Conservation (phyloP, 768 basidiomycete genomes). For the Gautieria morchelliformis region DNA sequence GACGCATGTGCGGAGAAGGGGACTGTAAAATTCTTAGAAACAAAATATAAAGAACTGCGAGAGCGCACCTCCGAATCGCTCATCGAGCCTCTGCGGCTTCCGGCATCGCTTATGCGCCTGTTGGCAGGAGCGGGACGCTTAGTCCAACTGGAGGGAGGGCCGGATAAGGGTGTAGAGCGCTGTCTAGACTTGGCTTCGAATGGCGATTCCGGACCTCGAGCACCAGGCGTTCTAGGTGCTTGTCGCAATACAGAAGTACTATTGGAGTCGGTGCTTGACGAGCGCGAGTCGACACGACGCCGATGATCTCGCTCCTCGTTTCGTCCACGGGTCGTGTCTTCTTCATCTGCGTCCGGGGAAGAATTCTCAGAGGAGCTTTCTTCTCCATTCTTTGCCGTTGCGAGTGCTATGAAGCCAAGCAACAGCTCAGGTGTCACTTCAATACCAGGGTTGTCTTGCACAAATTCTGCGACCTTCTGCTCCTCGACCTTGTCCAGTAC, state of each 20-base stretch:
- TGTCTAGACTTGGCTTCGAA: conserved; percentile 66
- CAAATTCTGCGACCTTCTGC: conserved; percentile 44
- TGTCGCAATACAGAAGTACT: conserved; percentile 27
- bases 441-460: conserved; percentile 50
- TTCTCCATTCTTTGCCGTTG: conserved; percentile 23
- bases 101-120: conserved; percentile 66
- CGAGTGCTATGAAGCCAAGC: conserved; percentile 41
- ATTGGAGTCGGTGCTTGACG: conserved; percentile 47
- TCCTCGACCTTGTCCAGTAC: conserved; percentile 60
- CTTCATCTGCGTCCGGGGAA: conserved; percentile 27
- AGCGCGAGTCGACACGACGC: conserved; percentile 33
- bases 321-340: conserved; percentile 32
- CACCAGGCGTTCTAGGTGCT: conserved; percentile 28
- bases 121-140: conserved; percentile 58
- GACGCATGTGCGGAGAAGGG: conserved; percentile 32
- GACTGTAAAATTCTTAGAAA: conserved; percentile 20
- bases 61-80: conserved; percentile 69
- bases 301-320: conserved; percentile 25
- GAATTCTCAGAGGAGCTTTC: not conserved
- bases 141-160: conserved; percentile 68
- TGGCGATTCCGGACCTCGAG: conserved; percentile 38
- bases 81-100: conserved; percentile 35
- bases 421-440: conserved; percentile 57
- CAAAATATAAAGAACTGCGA: conserved; percentile 9
- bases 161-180: conserved; percentile 53